Evolutionary conservation across 2,329 filamentous ascomycete species (phyloP).

Genomic region (Alternaria alternata): DNA sequence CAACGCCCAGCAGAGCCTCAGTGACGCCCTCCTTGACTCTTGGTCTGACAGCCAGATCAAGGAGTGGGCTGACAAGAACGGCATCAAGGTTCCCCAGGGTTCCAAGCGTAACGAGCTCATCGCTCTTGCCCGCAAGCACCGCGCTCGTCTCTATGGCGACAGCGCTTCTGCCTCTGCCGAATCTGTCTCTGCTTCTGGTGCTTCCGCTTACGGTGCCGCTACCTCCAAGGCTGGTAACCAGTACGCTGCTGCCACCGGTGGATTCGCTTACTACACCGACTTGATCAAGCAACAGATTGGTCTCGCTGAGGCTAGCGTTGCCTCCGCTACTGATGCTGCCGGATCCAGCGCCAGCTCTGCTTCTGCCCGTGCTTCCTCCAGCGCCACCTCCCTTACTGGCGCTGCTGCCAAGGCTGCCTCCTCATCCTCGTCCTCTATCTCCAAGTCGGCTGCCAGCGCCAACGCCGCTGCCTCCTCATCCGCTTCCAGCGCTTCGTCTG

Average conservation of each 20-base stretch:
- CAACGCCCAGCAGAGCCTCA: slow-evolving; percentile 75
- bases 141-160: slow-evolving; percentile 74
- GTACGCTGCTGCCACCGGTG: slow-evolving; percentile 62
- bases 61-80: slow-evolving; percentile 90
- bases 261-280: slow-evolving; percentile 51
- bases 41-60: slow-evolving; percentile 94
- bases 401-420: slow-evolving; percentile 40
- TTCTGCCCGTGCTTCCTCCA: slow-evolving; percentile 18
- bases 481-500: slow-evolving; percentile 43
- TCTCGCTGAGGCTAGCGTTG: slow-evolving; percentile 62
- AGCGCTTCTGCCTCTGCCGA: slow-evolving; percentile 57
- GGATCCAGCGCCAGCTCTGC: slow-evolving; percentile 34
- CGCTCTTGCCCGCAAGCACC: slow-evolving; percentile 88
- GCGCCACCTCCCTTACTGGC: slow-evolving; percentile 32
- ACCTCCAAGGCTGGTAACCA: slow-evolving; percentile 20
- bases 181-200: slow-evolving; percentile 51
- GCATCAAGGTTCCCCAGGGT: slow-evolving; percentile 88
- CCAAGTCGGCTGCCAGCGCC: slow-evolving; percentile 44
- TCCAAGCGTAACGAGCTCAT: slow-evolving; percentile 89
- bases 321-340: slow-evolving; percentile 71
- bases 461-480: slow-evolving; percentile 43
- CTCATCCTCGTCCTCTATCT: slow-evolving; percentile 45
- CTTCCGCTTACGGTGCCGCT: slow-evolving; percentile 66
- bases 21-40: slow-evolving; percentile 83
- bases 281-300: slow-evolving; percentile 57